These are phyloP conservation scores for Dalbergia cochinchinensis DNA, from an alignment of 306 rosid species.

Conservation along the genomic window DNA sequence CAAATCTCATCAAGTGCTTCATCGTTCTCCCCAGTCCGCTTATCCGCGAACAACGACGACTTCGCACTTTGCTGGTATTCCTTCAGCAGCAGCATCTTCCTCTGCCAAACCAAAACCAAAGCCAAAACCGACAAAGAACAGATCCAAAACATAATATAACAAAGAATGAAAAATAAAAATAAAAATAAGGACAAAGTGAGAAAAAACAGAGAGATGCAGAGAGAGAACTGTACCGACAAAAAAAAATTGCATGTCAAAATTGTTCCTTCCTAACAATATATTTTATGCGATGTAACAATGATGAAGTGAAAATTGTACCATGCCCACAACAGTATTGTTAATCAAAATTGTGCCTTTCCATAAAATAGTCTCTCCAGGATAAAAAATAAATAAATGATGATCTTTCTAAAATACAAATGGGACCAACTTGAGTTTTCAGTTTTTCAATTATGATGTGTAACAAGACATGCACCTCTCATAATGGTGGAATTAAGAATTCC, in stretches of 20 bases:
- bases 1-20: constrained; percentile 81
- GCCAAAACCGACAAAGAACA: neutral
- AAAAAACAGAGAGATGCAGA: no score
- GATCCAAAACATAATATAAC: neutral
- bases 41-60: constrained; percentile 74
- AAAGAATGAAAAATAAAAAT: neutral
- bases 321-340: neutral
- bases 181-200: no score
- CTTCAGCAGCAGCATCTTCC: constrained; percentile 79
- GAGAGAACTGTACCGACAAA: no score
- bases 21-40: constrained; percentile 79
- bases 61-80: constrained; percentile 77
- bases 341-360: neutral
- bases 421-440: neutral
- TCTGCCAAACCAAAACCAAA: constrained; percentile 51
- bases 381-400: neutral
- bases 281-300: no score
- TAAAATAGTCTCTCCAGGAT: neutral
- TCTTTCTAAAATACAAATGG: neutral
- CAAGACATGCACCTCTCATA: neutral
- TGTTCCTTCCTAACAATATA: no score
- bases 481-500: neutral
- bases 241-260: no score
- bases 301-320: no score
- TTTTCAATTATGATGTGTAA: neutral